Evolutionary conservation across 2,329 filamentous ascomycete species (phyloP), one percentile per base, ranked within the genome.

Genomic region (Nannizziopsis arthrosporioides): DNA sequence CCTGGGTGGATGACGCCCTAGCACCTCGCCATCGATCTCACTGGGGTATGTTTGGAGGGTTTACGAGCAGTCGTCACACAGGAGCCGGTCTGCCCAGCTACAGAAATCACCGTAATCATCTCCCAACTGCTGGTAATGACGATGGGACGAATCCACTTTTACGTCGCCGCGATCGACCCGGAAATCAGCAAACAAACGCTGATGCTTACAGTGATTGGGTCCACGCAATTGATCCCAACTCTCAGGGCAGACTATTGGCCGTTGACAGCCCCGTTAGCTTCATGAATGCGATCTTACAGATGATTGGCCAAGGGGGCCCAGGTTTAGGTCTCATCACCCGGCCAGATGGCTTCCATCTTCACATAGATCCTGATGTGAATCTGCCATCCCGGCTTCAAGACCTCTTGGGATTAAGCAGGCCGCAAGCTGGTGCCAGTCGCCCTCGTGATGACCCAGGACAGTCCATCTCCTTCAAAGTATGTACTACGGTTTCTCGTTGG

Each of bases 71-170:
- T 56, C 72, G 75, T 50, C 58, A 62, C 48, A 65, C 61, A 50
- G 65, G 62, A 15, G 63, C 63, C 30, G 61, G 63, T 10, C 66
- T 68, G 17, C 66, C 66, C 35, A 62, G 64, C 12, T 71, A 71
- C 52, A 66, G 70, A 47, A 62, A 70, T 31, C 69, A 71, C 51
- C 63, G 70, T 40, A 63, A 58, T 32, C 62, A 68, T 43, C 57
- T 64, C 11, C 70, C 75, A 30, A 68, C 76, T 45, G 73, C 76
- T 49, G 73, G 73, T 22, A 74, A 76, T 31, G 87, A 94, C 54
- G 89, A 95, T 61, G 88, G 87, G 2, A 74, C 81, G 17, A 95
- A 96, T 60, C 90, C 90, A 38, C 73, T 96, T 10, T 77, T 96
- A 47, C 83, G 88, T 54, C 82, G 85, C 48, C 65, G 66, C 40